Evolutionary conservation across 2,329 filamentous ascomycete genomes (phyloP).

Genomic region (Aspergillus fructus): DNA sequence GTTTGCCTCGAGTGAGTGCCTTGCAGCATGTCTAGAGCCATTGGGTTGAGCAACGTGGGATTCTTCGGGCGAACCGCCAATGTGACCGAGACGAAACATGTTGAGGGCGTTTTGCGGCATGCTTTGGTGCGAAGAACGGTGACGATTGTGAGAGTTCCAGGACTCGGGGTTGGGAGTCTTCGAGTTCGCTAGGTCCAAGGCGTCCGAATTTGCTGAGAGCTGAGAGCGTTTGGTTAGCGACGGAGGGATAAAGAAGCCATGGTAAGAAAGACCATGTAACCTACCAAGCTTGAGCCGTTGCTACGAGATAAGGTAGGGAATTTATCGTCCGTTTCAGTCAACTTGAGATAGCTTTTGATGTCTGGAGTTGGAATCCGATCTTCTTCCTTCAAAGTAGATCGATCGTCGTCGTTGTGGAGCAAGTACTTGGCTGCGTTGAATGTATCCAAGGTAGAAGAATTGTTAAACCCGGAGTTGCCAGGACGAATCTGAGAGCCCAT

Average conservation of each 20-base stretch:
- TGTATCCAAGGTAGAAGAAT: conserved; percentile 64
- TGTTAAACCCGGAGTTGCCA: conserved; percentile 28
- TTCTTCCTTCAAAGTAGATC: conserved; percentile 43
- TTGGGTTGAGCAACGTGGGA: conserved; percentile 25
- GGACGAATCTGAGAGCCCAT: conserved; percentile 33
- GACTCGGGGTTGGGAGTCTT: conserved; percentile 65
- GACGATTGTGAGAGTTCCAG: conserved; percentile 66
- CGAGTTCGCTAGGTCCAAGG: conserved; percentile 74
- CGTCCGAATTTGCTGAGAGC: conserved; percentile 77
- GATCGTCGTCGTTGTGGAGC: conserved; percentile 79
- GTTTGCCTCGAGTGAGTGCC: conserved; percentile 48
- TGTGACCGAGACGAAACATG: conserved; percentile 40
- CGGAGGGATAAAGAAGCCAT: background rate
- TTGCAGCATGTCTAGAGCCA: conserved; percentile 38
- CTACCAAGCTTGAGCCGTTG: conserved; percentile 57
- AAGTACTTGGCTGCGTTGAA: conserved; percentile 84
- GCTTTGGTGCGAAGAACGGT: conserved; percentile 64
- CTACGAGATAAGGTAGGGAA: conserved; percentile 67
- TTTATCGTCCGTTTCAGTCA: conserved; percentile 74
- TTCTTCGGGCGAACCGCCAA: conserved; percentile 32
- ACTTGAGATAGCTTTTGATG: conserved; percentile 67
- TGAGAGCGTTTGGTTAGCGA: conserved; percentile 51
- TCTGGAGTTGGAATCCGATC: conserved; percentile 60
- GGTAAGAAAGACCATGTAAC: conserved; percentile 17
- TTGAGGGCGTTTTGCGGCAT: conserved; percentile 56